Evolutionary conservation across 306 rosid genomes (phyloP).

Genomic region (Pachyrhizus erosus): DNA sequence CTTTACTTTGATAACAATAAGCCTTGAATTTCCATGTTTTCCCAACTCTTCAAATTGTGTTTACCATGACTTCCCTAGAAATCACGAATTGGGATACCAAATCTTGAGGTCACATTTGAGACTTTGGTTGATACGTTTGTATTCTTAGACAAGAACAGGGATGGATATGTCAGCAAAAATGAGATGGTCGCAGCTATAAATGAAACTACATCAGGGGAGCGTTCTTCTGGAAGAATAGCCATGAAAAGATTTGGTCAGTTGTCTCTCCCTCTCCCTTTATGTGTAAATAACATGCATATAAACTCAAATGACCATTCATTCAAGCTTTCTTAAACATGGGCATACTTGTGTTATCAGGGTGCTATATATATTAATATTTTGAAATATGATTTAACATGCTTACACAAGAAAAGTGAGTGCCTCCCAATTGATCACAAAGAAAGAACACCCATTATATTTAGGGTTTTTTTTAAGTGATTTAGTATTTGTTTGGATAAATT

Average conservation of each 20-base stretch:
- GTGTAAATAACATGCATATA: slow-evolving; percentile 18
- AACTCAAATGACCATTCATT: background rate
- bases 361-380: slow-evolving; percentile 11
- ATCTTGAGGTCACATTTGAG: slow-evolving; percentile 87
- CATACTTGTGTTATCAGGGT: slow-evolving; percentile 8
- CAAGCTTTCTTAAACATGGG: slow-evolving; percentile 2
- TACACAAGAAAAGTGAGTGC: slow-evolving; percentile 28
- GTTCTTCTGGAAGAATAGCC: slow-evolving; percentile 86
- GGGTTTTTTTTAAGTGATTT: too few relatives aligned
- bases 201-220: slow-evolving; percentile 86
- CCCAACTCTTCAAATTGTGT: slow-evolving; percentile 39
- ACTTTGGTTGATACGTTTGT: slow-evolving; percentile 88
- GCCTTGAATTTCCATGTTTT: slow-evolving; percentile 31
- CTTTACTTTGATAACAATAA: slow-evolving; percentile 26
- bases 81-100: slow-evolving; percentile 69
- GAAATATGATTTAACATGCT: slow-evolving; percentile 15
- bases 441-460: background rate
- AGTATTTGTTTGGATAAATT: too few relatives aligned
- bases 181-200: slow-evolving; percentile 93
- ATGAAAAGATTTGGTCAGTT: slow-evolving; percentile 90
- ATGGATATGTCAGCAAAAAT: slow-evolving; percentile 89
- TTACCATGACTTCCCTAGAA: slow-evolving; percentile 69
- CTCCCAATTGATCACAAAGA: background rate
- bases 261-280: slow-evolving; percentile 25
- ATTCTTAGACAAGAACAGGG: slow-evolving; percentile 95